These are phyloP conservation scores for Aspergillus tubingensis DNA, from an alignment of 2,329 filamentous ascomycete genomes.

Conservation along the genomic window DNA sequence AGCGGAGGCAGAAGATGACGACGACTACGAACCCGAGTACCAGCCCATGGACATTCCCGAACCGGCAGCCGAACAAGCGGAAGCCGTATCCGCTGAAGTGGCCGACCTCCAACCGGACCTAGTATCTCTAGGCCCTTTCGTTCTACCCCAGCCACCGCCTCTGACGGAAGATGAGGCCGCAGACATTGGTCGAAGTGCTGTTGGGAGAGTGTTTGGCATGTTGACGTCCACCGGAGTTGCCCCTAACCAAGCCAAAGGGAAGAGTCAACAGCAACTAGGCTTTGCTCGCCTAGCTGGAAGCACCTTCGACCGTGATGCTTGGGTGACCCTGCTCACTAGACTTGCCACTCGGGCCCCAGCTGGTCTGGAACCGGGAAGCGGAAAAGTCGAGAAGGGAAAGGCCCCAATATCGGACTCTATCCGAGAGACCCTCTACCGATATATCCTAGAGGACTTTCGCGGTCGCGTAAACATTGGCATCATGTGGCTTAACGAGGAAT, in stretches of 20 bases:
- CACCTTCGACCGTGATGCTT: slow-evolving; percentile 81
- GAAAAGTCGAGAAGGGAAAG: slow-evolving; percentile 35
- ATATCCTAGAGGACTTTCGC: slow-evolving; percentile 89
- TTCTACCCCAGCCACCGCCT: slow-evolving; percentile 73
- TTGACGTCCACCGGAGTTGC: slow-evolving; percentile 72
- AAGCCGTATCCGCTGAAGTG: slow-evolving; percentile 75
- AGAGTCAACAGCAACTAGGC: slow-evolving; percentile 61
- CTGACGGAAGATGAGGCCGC: slow-evolving; percentile 70
- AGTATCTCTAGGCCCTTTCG: slow-evolving; percentile 71
- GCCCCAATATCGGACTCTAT: slow-evolving; percentile 62
- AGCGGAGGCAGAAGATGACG: slow-evolving; percentile 59
- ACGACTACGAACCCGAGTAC: slow-evolving; percentile 91
- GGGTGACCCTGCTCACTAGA: slow-evolving; percentile 84
- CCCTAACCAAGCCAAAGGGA: slow-evolving; percentile 53
- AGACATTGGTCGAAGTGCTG: slow-evolving; percentile 72
- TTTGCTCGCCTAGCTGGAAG: slow-evolving; percentile 83
- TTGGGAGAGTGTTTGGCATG: slow-evolving; percentile 76
- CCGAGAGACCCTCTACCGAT: slow-evolving; percentile 77
- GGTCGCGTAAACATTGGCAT: slow-evolving; percentile 86
- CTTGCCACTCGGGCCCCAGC: slow-evolving; percentile 77
- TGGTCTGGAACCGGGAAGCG: slow-evolving; percentile 61
- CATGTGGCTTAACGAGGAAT: slow-evolving; percentile 94
- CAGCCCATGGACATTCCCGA: slow-evolving; percentile 63
- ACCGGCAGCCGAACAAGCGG: slow-evolving; percentile 47
- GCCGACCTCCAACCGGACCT: slow-evolving; percentile 66